A percentile compares a stretch with the other conserved stretches of the same genome.
These are phyloP conservation scores for Allium sativum DNA, from an alignment of 106 monocot species.

Conservation along the genomic window DNA sequence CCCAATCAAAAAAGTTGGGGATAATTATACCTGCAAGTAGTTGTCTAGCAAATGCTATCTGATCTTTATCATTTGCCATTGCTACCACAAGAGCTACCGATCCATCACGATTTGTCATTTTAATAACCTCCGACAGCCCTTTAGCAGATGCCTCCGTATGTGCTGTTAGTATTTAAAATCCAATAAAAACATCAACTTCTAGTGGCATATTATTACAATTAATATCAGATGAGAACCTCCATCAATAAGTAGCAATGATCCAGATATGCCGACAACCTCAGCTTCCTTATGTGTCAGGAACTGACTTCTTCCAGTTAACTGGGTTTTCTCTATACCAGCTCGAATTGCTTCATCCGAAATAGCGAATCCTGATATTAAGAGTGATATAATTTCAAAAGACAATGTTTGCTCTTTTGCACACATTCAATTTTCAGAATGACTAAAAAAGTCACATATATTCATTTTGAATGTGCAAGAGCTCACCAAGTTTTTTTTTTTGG, in stretches of 20 bases:
- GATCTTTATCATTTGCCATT: slow-evolving; percentile 97
- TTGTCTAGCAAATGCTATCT: slow-evolving; percentile 69
- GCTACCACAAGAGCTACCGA: slow-evolving; percentile 68
- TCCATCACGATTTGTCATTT: slow-evolving; percentile 26
- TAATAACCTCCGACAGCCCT: slow-evolving; percentile 55
- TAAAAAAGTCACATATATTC: not conserved
- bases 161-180: slow-evolving; percentile 39
- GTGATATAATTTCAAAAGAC: slow-evolving; percentile 3
- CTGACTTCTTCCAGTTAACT: slow-evolving; percentile 73
- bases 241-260: slow-evolving; percentile 61
- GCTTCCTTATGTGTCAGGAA: slow-evolving; percentile 48
- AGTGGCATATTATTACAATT: not conserved
- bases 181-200: not conserved
- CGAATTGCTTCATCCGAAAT: slow-evolving; percentile 59
- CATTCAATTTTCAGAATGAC: not conserved
- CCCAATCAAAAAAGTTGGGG: not conserved
- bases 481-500: not conserved
- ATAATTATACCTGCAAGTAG: slow-evolving; percentile 59
- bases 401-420: not conserved
- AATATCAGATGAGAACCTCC: slow-evolving; percentile 47
- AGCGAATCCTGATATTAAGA: slow-evolving; percentile 41
- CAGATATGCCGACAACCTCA: slow-evolving; percentile 39
- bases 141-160: slow-evolving; percentile 96
- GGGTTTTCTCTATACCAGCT: slow-evolving; percentile 61
- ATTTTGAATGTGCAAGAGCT: not conserved